Base-by-base conservation (phyloP, 768 basidiomycete genomes). In the Pholiota microspora region DNA sequence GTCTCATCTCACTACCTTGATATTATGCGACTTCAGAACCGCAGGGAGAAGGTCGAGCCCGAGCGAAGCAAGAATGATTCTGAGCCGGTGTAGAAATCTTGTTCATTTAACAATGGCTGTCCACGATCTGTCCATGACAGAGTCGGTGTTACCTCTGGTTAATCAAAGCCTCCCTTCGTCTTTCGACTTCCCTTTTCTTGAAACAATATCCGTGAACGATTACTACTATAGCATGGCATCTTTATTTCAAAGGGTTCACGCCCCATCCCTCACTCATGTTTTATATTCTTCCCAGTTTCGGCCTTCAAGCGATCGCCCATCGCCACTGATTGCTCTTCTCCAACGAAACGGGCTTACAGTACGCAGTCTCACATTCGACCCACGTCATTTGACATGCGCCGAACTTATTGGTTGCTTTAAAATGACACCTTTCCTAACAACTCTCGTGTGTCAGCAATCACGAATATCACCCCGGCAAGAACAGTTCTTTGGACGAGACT, bases 111-210 rank as follows among this genome's bases (percentile, higher is more conserved):
- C 54, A 2, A 18, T 59, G 13, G 51, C 49, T 18, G 34, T 59
- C 3, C 23, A 35, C 2, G 54, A 49, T 29, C 3, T 16, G 1
- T 23, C 23, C 3, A 15, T 16, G 24, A 7, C 10, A 16, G 47
- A 13, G 13, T 4, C n/a, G n/a, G n/a, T n/a, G n/a, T n/a, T n/a
- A n/a, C n/a, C n/a, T n/a, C n/a, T n/a, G n/a, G n/a, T n/a, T n/a
- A n/a, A n/a, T n/a, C n/a, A n/a, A n/a, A n/a, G n/a, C n/a, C n/a
- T n/a, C 6, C 4, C 25, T 8, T 23, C 21, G 21, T 3, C 7
- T 21, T 16, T 59, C 10, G 15, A 16, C n/a, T 23, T 59, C 3
- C 58, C 51, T 2, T 53, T 35, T 40, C 58, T 59, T n/a, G 24
- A 55, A 29, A 45, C 45, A 5, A 5, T 59, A 12, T 51, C 51